These are phyloP conservation scores for Zymoseptoria passerinii DNA, from an alignment of 2,329 filamentous ascomycete species.

Conservation along the genomic window DNA sequence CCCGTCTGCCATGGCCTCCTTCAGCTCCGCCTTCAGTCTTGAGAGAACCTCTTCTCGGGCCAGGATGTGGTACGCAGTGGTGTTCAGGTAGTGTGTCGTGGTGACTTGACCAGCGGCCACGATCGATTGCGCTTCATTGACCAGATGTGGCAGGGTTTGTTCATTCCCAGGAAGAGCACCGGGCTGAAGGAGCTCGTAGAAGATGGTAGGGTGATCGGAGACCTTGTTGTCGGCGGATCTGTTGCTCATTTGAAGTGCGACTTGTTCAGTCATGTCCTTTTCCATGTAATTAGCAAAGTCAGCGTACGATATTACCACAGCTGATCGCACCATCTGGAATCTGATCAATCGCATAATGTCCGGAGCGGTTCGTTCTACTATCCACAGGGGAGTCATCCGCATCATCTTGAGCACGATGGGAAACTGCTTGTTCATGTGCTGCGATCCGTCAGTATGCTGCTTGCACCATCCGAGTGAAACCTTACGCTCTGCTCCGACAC, in stretches of 20 bases:
- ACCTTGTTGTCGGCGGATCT: conserved; percentile 1
- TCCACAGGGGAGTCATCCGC: conserved; percentile 5
- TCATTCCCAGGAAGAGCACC: conserved; percentile 3
- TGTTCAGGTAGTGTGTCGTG: conserved; percentile 34
- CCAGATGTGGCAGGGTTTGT: conserved; percentile 1
- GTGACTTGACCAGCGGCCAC: conserved; percentile 42
- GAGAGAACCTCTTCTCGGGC: conserved; percentile 26
- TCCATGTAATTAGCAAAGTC: not conserved
- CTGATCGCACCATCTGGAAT: conserved; percentile 2
- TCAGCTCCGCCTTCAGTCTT: conserved; percentile 34
- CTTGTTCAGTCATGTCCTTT: conserved; percentile 4
- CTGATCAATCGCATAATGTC: conserved; percentile 8
- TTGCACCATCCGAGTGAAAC: not conserved
- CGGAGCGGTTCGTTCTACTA: conserved; percentile 7
- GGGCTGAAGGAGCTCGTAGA: conserved; percentile 1
- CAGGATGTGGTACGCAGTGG: conserved; percentile 36
- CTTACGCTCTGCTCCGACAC: conserved; percentile 5
- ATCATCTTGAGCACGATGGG: conserved; percentile 6
- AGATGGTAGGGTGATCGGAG: conserved; percentile 11
- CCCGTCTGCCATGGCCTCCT: conserved; percentile 11
- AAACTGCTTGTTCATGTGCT: conserved; percentile 9
- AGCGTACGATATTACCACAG: no score
- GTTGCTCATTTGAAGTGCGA: conserved; percentile 3
- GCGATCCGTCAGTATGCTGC: not conserved
- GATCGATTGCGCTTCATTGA: conserved; percentile 35